Evolutionary conservation across 1,284 basidiomycete species (phyloP), one percentile per base, ranked within the genome.

Genomic region (Peniophora sp.): DNA sequence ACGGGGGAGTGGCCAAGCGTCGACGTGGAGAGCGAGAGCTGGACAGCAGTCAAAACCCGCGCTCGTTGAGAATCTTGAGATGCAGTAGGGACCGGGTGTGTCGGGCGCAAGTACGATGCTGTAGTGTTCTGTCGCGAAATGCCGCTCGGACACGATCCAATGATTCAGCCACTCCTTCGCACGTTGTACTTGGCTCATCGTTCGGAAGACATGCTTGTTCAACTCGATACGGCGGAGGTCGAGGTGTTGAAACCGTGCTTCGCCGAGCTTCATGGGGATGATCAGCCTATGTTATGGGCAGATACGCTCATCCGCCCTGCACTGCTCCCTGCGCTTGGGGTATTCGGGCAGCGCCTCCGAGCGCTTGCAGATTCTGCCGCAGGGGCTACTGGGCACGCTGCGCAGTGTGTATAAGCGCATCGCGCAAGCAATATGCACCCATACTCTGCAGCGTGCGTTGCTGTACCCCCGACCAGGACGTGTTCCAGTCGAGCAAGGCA

Each of bases 391-490:
- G 35, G 61, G 75, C 0, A 70, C 70, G 0, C 66, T 78, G 22
- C 81, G 80, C 1, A 63, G 69, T 3, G 61, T 93, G 9, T 95
- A 94, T 62, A 77, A 89, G 38, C 78, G 78, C 41, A 78, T 86
- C 50, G 79, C 83, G 3, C 69, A 78, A 5, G 78, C 80, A 46
- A 63, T 94, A 10, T 73, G 82, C 0, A 79, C 83, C 50, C 84
- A 92, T 61, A 84, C 94, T 49, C 65, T 88, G 3, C 89, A 92
- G 58, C 82, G 89, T n/a, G 81, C 85, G 53, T 81, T 95, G 35
- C 66, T 87, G 25, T 91, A 86, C 61, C 81, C 88, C 43, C 86
- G 89, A 0, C 78, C 80, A 54, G 70, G 70, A 6, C 72, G 72
- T 52, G 76, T 91, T 50, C 73, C 73, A 49, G 65, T 70, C 19